These are phyloP conservation scores for Cercospora sp. DNA, from an alignment of 2,329 filamentous ascomycete species.

Conservation along the genomic window DNA sequence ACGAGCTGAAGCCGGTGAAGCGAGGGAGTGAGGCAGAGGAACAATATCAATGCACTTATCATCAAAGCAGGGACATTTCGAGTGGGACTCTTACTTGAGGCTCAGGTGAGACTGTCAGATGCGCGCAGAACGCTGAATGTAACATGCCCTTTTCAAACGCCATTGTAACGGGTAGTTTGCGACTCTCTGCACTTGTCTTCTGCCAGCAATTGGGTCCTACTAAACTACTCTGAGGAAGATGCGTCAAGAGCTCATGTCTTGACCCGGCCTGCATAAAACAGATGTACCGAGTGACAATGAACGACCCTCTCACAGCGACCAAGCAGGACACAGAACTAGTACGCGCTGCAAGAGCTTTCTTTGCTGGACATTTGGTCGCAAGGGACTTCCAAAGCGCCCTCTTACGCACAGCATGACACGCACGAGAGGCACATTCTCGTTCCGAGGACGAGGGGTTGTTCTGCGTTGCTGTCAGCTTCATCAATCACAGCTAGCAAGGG, in stretches of 20 bases:
- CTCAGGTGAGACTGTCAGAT: neutral
- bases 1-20: neutral
- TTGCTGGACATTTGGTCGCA: neutral
- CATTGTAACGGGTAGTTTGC: neutral
- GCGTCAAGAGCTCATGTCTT: neutral
- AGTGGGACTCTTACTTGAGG: neutral
- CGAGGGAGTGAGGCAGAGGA: neutral
- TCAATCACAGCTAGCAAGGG: neutral
- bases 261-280: neutral
- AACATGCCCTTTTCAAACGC: neutral
- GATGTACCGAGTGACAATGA: neutral
- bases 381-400: neutral
- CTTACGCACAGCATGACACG: neutral
- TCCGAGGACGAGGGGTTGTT: neutral
- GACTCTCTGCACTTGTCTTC: neutral
- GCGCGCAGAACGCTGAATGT: neutral
- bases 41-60: neutral
- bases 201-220: neutral
- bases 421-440: neutral
- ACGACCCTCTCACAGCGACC: neutral
- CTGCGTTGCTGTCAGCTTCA: neutral
- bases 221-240: neutral
- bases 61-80: neutral
- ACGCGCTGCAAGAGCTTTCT: neutral
- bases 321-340: neutral